phyloP scores from a whole-genome alignment of 495 filamentous ascomycete genomes.

The Ramalina intermedia region DNA sequence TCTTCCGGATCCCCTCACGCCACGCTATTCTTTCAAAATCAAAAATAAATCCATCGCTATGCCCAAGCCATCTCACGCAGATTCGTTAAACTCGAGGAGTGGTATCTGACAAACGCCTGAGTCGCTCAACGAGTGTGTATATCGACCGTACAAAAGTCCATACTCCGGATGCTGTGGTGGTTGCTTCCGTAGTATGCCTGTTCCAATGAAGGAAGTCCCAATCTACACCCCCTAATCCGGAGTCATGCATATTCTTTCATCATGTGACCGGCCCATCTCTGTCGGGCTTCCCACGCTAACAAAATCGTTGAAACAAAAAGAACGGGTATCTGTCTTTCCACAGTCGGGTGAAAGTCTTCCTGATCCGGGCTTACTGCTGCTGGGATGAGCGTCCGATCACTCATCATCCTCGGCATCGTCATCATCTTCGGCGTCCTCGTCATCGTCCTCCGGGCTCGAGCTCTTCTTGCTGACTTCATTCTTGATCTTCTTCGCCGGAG shows the following conservation, averaged over 20 bases:
- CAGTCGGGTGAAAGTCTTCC: too few species aligned
- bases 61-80: conserved; percentile 3
- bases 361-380: too few species aligned
- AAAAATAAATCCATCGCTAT: conserved; percentile 6
- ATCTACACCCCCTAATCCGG: background rate
- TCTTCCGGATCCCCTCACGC: background rate
- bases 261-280: background rate
- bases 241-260: background rate
- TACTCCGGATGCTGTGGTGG: background rate
- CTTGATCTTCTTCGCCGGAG: conserved; percentile 35
- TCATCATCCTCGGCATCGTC: conserved; percentile 24
- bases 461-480: conserved; percentile 19
- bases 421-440: conserved; percentile 26
- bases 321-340: background rate
- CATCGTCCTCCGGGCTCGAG: conserved; percentile 33
- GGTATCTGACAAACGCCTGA: background rate
- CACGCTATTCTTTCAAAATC: background rate
- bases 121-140: background rate
- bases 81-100: conserved; percentile 8
- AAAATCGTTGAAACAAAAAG: background rate
- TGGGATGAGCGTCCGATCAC: background rate
- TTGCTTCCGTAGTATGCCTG: background rate
- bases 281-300: background rate
- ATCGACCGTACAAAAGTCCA: background rate
- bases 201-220: conserved; percentile 3